Evolutionary conservation across 257 asterid genomes (phyloP), one percentile per base, ranked within the genome.

Genomic region (Ballota nigra): DNA sequence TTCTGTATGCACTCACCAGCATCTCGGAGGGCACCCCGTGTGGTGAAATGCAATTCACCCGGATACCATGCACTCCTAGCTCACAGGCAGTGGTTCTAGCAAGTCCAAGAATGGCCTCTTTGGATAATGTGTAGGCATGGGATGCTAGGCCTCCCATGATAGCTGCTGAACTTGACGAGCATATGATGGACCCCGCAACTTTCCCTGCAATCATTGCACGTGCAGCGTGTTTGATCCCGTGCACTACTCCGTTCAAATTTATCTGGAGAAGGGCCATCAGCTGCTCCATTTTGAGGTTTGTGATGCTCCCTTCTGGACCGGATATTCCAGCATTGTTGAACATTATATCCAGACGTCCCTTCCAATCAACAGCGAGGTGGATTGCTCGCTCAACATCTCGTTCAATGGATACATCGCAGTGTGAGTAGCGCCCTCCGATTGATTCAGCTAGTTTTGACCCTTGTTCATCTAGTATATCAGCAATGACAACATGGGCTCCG

Each of bases 81-180:
- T 89, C 98, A 45, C 98, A 89, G 8, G 96, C 98, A 0, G 89
- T 79, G 69, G 84, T 92, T 84, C 87, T 88, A 2, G 80, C 85
- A 1, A 89, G 53, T 19, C 92, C 97, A 18, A 88, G 79, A 15
- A 92, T 86, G 6, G 98, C 98, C 69, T 73, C 87, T 33, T 92
- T 92, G 3, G 98, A 86, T 63, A 84, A 5, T 0, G 98, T 88
- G 72, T 89, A 92, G 0, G 96, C 81, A 53, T 92, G 97, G 1
- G 95, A 79, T 0, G 96, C 98, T 7, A 92, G 68, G 8, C 98
- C 98, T 16, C 92, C 96, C 87, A 85, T 79, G 10, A 88, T 63
- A 23, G 97, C 96, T 0, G 98, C 92, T 2, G 98, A 89, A 79
- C 98, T 92, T 0, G 98, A 88, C 3, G 96, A 81, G 62, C 98